Base-by-base conservation (phyloP, 2,329 filamentous ascomycete species). In the Rutstroemia sydowiana region DNA sequence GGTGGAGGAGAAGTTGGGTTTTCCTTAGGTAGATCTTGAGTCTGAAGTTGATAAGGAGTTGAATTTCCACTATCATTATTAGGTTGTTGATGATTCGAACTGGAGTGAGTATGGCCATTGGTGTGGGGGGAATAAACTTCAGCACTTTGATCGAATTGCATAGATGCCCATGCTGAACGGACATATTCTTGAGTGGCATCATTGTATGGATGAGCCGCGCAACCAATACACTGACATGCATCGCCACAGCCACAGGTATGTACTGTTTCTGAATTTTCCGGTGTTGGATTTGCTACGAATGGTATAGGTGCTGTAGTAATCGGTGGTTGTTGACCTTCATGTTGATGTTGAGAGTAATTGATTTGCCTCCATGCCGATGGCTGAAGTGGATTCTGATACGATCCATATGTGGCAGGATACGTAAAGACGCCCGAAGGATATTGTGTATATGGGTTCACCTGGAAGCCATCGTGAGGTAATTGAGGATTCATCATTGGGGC, bases 201-300 rank as follows among this genome's bases (percentile, higher is more conserved):
- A 58, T 87, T 87, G 61, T 82, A 84, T 11, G 84, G 81, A 63
- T 87, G 83, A 2, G 78, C 79, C 5, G 81, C 74, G 63, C 84
- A 88, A 10, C 82, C 84, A 32, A 87, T 70, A 62, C 84, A 88
- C 58, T 82, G 75, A 58, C 84, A 88, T 26, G 71, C 71, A 49
- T 83, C 78, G 18, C 84, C 84, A 61, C 84, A 88, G 44, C 73
- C 72, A 60, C 84, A 88, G 21, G 72, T 70, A 56, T 78, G 73
- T 13, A 64, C 30, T 0, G 61, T 63, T 18, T 65, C 55, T 2
- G 58, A 40, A 16, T 26, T 55, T 58, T 60, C 49, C 66, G 70
- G 42, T 70, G 70, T 48, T 64, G 69, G 18, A 66, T 71, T 45
- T 51, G 58, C 66, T 63, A 64, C 36, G 58, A 55, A 56, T 45